Evolutionary conservation across 768 basidiomycete genomes (phyloP).

Genomic region (Rhizopogon vesiculosus): DNA sequence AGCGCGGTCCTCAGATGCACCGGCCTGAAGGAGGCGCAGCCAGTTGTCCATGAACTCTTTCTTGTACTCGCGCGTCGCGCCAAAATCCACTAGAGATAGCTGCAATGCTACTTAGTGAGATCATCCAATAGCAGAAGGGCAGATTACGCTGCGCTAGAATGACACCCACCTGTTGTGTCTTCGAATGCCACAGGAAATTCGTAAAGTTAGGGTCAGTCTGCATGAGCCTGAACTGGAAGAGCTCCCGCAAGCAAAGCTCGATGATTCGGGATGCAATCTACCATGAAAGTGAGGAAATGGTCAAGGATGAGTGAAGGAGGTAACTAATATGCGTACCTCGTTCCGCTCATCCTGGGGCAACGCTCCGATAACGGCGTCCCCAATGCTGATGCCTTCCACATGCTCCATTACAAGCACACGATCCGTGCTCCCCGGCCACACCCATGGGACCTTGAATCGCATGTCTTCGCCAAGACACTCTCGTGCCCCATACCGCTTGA

Average conservation of each 20-base stretch:
- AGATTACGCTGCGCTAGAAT: background rate
- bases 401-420: constrained; percentile 88
- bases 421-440: constrained; percentile 76
- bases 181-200: constrained; percentile 87
- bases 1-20: constrained; percentile 60
- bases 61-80: constrained; percentile 85
- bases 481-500: constrained; percentile 52
- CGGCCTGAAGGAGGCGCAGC: constrained; percentile 79
- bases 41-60: constrained; percentile 86
- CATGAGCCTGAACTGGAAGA: constrained; percentile 91
- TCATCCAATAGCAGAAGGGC: background rate
- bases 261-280: constrained; percentile 84
- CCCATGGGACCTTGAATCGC: constrained; percentile 82
- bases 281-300: background rate
- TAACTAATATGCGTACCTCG: constrained; percentile 45
- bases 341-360: constrained; percentile 65
- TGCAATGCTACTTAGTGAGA: constrained; percentile 37
- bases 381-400: constrained; percentile 78
- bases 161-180: constrained; percentile 50
- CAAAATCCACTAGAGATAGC: constrained; percentile 86
- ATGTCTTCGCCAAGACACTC: constrained; percentile 49
- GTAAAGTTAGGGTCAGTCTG: constrained; percentile 40
- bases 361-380: constrained; percentile 49
- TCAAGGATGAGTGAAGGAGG: background rate
- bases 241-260: constrained; percentile 82